phyloP scores from a whole-genome alignment of 2,329 filamentous ascomycete genomes.

The Colletotrichum kahawae region DNA sequence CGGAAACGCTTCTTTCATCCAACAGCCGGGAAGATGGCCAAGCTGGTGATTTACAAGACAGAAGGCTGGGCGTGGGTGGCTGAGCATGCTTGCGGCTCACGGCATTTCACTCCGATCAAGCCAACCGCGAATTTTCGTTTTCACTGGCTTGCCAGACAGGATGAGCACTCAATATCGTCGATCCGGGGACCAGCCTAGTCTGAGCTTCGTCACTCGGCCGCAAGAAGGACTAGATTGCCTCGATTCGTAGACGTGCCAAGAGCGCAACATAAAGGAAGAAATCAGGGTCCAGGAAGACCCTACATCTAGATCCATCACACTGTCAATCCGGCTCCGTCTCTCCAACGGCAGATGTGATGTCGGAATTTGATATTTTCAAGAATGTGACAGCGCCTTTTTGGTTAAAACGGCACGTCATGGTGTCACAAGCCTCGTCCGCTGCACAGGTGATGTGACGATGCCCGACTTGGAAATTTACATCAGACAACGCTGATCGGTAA shows the following conservation, averaged over 20 bases:
- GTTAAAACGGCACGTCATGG: not conserved
- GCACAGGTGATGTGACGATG: not conserved
- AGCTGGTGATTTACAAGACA: not conserved
- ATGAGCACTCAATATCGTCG: not conserved
- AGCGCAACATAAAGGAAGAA: not conserved
- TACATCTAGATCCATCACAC: not conserved
- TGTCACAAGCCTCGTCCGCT: not conserved
- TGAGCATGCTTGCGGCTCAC: not conserved
- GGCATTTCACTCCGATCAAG: not conserved
- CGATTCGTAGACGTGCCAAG: not conserved
- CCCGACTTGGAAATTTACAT: not conserved
- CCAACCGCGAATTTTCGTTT: not conserved
- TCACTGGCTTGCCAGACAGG: no score
- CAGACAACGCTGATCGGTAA: not conserved
- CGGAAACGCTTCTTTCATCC: not conserved
- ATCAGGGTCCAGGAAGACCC: not conserved
- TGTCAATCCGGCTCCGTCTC: not conserved
- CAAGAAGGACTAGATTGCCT: not conserved
- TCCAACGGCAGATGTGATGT: not conserved
- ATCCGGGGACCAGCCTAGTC: not conserved
- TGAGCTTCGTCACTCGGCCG: not conserved
- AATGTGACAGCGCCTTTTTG: not conserved
- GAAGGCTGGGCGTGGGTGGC: not conserved
- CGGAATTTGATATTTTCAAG: not conserved
- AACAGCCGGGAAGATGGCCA: not conserved